A percentile compares a stretch with the other conserved stretches of the same genome.
These are phyloP conservation scores for Malus asiatica DNA, from an alignment of 306 rosid species.

Conservation along the genomic window DNA sequence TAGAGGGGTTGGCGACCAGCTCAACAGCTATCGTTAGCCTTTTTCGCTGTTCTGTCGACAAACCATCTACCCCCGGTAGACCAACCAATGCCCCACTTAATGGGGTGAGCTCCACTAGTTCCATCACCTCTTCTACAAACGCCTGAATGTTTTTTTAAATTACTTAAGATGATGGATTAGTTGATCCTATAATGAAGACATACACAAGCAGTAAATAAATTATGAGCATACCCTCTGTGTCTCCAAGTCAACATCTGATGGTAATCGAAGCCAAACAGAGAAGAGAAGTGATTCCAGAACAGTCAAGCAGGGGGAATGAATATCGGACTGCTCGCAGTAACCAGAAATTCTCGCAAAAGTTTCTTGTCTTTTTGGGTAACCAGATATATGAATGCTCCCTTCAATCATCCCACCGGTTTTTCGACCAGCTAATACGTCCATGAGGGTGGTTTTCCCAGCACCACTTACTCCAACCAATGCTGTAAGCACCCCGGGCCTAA, in stretches of 20 bases:
- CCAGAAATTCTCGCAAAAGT: constrained; percentile 96
- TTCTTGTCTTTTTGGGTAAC: constrained; percentile 84
- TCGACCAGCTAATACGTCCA: constrained; percentile 97
- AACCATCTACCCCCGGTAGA: constrained; percentile 85
- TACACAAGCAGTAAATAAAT: constrained; percentile 1
- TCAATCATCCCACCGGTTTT: constrained; percentile 87
- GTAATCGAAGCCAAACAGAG: constrained; percentile 92
- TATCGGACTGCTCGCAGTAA: constrained; percentile 93
- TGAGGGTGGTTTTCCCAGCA: constrained; percentile 96
- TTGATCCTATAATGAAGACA: constrained; percentile 2
- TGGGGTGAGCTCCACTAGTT: constrained; percentile 88
- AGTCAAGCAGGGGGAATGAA: constrained; percentile 94
- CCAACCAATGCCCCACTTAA: constrained; percentile 84
- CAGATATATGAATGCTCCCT: constrained; percentile 72
- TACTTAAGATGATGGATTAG: constrained; percentile 14
- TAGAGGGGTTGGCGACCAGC: constrained; percentile 90
- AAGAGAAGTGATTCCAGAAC: constrained; percentile 80
- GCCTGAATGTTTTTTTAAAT: constrained; percentile 35
- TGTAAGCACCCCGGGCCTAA: constrained; percentile 89
- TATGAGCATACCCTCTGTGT: constrained; percentile 57
- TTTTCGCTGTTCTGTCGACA: constrained; percentile 93
- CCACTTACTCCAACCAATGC: constrained; percentile 97
- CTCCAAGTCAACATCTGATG: constrained; percentile 70
- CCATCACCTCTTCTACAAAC: constrained; percentile 95
- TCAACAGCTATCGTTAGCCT: constrained; percentile 92